Evolutionary conservation across 78 protist genomes (phyloP), one percentile per base, ranked within the genome.

Genomic region (Pigoraptor vietnamica): DNA sequence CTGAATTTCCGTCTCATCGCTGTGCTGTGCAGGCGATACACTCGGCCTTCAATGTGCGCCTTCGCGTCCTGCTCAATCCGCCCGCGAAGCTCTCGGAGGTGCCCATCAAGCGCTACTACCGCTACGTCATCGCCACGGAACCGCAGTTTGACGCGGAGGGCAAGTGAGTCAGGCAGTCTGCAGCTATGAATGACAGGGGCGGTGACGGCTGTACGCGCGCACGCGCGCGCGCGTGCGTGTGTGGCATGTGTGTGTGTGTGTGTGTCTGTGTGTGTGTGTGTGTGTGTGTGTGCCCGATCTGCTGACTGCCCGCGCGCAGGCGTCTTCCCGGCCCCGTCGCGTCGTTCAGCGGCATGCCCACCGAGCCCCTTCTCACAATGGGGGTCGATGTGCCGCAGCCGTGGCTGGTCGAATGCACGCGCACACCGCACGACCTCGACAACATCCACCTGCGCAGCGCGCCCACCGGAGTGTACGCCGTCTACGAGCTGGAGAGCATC

Each of bases 341-440:
- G 33, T 24, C 0, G n/a, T 89, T 88, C 40, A 0, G n/a, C 2
- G 1, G 36, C 23, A 88, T 92, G 6, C 39, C 39, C 0, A 35
- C 56, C 1, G 40, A 24, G 25, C 14, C 35, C 33, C 24, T 83
- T 33, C 86, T 82, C 32, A 92, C 93, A 35, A 79, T 92, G 1
- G 79, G 56, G 82, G 25, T 92, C 34, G 93, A 82, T 32, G 90
- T 90, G 35, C 93, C 93, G 33, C 94, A 92, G 79, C 25, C 93
- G 37, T 94, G 95, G 96, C 35, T 95, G 55, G 37, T 92, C 24
- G 36, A 39, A 79, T 0, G 38, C 25, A 23, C 0, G 32, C 82
- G 29, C 33, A 88, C 94, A 0, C 21, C 29, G 29, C 56, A 90
- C 88, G 97, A 95, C 56, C 81, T 95, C 90, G 97, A 95, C 94